These are phyloP conservation scores for Tetrapisispora iriomotensis DNA, from an alignment of 805 yeast genomes.

Conservation along the genomic window DNA sequence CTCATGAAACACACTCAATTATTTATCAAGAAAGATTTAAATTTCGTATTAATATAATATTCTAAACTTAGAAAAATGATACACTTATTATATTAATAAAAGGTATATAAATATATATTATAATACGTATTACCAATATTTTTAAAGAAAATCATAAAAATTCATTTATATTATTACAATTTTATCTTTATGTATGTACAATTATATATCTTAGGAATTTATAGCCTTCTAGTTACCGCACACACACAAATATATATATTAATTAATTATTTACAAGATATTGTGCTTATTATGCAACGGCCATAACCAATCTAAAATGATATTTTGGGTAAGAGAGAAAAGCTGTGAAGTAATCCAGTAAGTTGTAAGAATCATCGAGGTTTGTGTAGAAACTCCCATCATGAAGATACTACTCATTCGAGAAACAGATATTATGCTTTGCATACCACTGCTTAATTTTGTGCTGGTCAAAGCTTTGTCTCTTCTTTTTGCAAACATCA, in stretches of 20 bases:
- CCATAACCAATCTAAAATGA: constrained; percentile 51
- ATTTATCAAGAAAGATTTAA: neutral
- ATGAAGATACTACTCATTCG: constrained; percentile 68
- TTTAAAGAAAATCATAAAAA: too few relatives aligned
- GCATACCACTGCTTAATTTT: constrained; percentile 20
- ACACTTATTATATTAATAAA: too few relatives aligned
- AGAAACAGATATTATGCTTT: constrained; percentile 55
- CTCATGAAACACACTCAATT: neutral
- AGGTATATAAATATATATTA: too few relatives aligned
- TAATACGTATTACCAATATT: too few relatives aligned
- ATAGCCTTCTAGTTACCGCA: too few relatives aligned
- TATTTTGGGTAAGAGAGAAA: constrained; percentile 68
- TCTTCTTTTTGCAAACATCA: constrained; percentile 30
- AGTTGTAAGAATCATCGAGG: constrained; percentile 71
- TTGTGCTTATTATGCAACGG: constrained; percentile 33
- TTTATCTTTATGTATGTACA: too few relatives aligned
- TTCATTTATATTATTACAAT: too few relatives aligned
- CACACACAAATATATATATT: too few relatives aligned
- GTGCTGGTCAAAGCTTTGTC: constrained; percentile 2
- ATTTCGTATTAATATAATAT: neutral
- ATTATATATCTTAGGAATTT: too few relatives aligned
- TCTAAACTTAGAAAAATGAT: too few relatives aligned
- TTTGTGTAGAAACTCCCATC: constrained; percentile 78
- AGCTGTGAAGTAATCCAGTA: constrained; percentile 86
- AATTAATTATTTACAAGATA: constrained; percentile 4